Evolutionary conservation across 495 filamentous ascomycete genomes (phyloP).

Genomic region (Wilcoxina mikolae): DNA sequence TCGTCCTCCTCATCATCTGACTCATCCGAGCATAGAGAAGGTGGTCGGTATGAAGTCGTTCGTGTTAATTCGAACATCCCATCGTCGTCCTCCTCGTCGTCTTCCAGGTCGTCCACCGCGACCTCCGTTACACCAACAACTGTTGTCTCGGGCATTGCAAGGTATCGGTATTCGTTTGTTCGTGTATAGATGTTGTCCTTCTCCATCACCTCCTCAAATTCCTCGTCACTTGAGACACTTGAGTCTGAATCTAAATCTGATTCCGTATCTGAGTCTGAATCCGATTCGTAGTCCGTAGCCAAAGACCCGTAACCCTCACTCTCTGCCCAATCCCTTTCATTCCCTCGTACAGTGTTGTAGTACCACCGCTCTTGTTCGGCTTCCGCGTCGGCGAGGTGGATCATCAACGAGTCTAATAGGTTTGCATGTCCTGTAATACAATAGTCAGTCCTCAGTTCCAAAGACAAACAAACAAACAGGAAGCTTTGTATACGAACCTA

Average conservation of each 20-base stretch:
- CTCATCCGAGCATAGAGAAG: conserved; percentile 53
- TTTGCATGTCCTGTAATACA: conserved; percentile 63
- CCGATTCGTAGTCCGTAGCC: conserved; percentile 38
- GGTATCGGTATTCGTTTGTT: too few species aligned
- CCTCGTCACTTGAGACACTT: conserved; percentile 28
- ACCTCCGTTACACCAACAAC: conserved; percentile 21
- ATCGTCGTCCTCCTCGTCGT: conserved; percentile 52
- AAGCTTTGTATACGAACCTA: conserved; percentile 33
- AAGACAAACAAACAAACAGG: background rate
- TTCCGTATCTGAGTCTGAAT: conserved; percentile 30
- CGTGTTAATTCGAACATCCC: conserved; percentile 56
- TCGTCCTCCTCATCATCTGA: conserved; percentile 56
- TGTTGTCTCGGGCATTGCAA: too few species aligned
- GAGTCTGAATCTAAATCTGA: conserved; percentile 36
- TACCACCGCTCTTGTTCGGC: conserved; percentile 95
- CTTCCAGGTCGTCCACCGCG: conserved; percentile 50
- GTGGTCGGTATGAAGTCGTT: conserved; percentile 49
- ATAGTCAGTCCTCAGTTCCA: conserved; percentile 5
- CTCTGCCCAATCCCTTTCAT: conserved; percentile 58
- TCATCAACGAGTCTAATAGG: conserved; percentile 88
- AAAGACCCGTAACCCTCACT: conserved; percentile 50
- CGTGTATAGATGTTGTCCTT: too few species aligned
- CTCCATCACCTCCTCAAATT: conserved; percentile 31
- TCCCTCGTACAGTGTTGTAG: conserved; percentile 79
- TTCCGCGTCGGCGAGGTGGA: conserved; percentile 88